Evolutionary conservation across 768 basidiomycete genomes (phyloP).

Genomic region (Podaxis pistillaris): DNA sequence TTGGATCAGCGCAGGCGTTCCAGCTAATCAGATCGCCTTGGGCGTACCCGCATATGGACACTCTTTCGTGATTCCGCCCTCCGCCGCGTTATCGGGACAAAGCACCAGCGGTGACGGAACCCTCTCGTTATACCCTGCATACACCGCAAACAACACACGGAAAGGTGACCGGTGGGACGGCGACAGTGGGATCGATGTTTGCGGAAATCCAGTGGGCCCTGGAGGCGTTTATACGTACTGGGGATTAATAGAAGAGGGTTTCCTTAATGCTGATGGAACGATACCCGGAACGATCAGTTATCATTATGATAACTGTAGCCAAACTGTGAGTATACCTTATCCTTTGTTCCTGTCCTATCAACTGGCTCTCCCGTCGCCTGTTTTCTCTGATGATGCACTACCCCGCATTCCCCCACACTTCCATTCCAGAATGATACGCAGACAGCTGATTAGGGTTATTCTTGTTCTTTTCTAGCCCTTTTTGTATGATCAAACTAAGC

Average conservation of each 20-base stretch:
- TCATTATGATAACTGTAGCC: conserved; percentile 63
- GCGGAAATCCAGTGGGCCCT: conserved; percentile 52
- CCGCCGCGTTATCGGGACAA: conserved; percentile 33
- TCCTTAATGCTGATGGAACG: conserved; percentile 46
- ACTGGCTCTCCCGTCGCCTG: not conserved
- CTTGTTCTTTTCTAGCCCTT: conserved; percentile 48
- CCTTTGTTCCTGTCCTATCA: not conserved
- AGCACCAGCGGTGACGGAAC: conserved; percentile 19
- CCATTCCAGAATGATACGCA: conserved; percentile 4
- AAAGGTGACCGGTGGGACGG: conserved; percentile 60
- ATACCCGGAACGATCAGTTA: conserved; percentile 43
- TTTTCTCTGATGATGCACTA: not conserved
- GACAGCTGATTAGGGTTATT: conserved; percentile 1
- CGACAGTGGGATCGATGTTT: conserved; percentile 46
- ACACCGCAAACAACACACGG: conserved; percentile 41
- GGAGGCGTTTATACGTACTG: conserved; percentile 63
- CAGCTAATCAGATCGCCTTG: conserved; percentile 67
- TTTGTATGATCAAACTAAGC: conserved; percentile 53
- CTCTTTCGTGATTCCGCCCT: conserved; percentile 49
- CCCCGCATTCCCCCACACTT: conserved; percentile 5
- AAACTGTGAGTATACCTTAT: conserved; percentile 51
- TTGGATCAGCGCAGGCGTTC: conserved; percentile 81
- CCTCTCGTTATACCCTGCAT: conserved; percentile 52
- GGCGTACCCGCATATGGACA: conserved; percentile 87
- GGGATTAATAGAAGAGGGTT: conserved; percentile 57